Percentiles rank a stretch among this genome's conserved stretches.
Evolutionary conservation across 768 basidiomycete species (phyloP).

Genomic region (Lentinula sp.): DNA sequence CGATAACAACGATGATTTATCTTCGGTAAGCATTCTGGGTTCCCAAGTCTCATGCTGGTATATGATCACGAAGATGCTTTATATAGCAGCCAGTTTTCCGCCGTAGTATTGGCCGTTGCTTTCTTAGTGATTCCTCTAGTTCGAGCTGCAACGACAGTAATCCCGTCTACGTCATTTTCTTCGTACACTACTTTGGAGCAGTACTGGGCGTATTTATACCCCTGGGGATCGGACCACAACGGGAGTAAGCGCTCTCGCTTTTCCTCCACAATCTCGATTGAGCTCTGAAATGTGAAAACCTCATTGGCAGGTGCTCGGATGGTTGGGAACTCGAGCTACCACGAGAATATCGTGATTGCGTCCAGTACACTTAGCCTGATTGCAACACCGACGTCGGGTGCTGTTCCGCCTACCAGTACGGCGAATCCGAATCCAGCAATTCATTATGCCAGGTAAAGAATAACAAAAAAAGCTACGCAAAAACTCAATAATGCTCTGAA

Average conservation of each 20-base stretch:
- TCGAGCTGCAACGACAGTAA: conserved; percentile 28
- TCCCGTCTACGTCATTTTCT: conserved; percentile 34
- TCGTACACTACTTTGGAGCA: conserved; percentile 29
- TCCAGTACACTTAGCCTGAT: conserved; percentile 33
- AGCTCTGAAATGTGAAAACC: neutral
- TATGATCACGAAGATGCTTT: neutral
- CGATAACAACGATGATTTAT: neutral
- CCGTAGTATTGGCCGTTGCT: neutral
- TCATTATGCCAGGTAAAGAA: conserved; percentile 30
- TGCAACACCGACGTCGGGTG: conserved; percentile 33
- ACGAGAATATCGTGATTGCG: conserved; percentile 30
- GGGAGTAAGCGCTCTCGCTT: conserved; percentile 25
- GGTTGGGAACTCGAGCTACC: conserved; percentile 34
- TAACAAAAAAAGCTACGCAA: neutral
- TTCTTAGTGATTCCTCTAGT: conserved; percentile 12
- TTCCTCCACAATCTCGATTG: neutral
- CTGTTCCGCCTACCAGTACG: conserved; percentile 31
- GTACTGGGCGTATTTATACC: conserved; percentile 38
- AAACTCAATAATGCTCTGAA: conserved; percentile 2
- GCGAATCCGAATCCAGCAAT: conserved; percentile 36
- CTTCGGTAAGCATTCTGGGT: neutral
- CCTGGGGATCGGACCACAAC: conserved; percentile 42
- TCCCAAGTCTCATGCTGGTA: neutral
- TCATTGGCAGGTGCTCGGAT: conserved; percentile 31
- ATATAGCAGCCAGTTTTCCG: neutral